These are phyloP conservation scores for Cryphonectria carpinicola DNA, from an alignment of 2,329 filamentous ascomycete species.

Conservation along the genomic window DNA sequence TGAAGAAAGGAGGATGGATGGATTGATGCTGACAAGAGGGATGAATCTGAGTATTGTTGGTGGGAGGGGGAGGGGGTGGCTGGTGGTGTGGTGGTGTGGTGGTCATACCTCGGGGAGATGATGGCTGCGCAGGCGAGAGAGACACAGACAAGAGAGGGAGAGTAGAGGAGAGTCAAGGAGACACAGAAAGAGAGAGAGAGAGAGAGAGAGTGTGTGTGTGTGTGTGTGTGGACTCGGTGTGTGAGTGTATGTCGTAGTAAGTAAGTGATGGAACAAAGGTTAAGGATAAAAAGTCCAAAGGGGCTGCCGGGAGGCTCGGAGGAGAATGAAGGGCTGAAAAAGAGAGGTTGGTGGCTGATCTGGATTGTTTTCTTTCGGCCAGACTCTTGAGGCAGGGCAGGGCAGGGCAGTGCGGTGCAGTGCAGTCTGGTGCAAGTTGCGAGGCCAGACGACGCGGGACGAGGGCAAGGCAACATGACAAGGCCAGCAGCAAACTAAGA, in stretches of 20 bases:
- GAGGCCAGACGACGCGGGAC: neutral
- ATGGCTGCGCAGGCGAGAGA: neutral
- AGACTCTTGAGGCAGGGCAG: neutral
- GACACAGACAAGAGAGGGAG: neutral
- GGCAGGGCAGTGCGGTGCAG: neutral
- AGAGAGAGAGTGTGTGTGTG: no score
- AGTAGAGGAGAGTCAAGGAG: neutral
- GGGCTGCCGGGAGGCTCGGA: neutral
- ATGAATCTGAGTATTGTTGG: neutral
- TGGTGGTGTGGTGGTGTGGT: neutral
- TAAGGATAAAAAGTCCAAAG: neutral
- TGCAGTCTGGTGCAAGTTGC: neutral
- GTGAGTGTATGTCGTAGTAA: neutral
- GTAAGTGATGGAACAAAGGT: neutral
- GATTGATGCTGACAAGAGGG: constrained; percentile 2
- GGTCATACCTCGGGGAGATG: neutral
- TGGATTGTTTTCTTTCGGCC: neutral
- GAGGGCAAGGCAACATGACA: neutral
- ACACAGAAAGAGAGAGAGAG: neutral
- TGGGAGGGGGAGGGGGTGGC: no score
- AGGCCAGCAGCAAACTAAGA: neutral
- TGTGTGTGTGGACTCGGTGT: neutral
- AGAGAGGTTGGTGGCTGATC: constrained; percentile 9
- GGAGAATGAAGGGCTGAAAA: neutral
- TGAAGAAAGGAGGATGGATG: neutral